phyloP scores from a whole-genome alignment of 2,329 filamentous ascomycete genomes.

The Thyridium curvatum region DNA sequence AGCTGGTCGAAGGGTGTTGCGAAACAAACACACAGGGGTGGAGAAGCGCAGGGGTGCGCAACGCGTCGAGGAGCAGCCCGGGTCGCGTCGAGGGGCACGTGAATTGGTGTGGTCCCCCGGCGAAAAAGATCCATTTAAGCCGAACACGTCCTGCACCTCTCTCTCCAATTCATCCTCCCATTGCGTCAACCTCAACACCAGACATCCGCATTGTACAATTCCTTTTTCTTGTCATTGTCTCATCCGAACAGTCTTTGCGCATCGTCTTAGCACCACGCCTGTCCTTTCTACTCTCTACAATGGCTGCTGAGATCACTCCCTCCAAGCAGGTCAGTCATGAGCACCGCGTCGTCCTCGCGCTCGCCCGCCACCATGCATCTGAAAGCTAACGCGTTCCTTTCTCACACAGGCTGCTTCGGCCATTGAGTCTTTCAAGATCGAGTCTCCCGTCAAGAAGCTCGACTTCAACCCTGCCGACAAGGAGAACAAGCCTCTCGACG shows the following conservation, averaged over 20 bases:
- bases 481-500: conserved; percentile 63
- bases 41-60: too few species aligned
- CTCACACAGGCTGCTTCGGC: conserved; percentile 68
- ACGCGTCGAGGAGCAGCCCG: too few species aligned
- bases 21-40: too few species aligned
- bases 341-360: conserved; percentile 6
- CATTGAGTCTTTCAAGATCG: conserved; percentile 86
- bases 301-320: conserved; percentile 53
- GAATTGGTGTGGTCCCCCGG: too few species aligned
- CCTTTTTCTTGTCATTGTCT: conserved; percentile 7
- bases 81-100: too few species aligned
- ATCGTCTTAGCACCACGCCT: conserved; percentile 28
- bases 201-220: neutral
- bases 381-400: conserved; percentile 22
- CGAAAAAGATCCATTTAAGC: too few species aligned
- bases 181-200: too few species aligned
- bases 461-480: conserved; percentile 70
- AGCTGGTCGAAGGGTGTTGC: too few species aligned
- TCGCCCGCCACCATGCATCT: neutral
- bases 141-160: too few species aligned
- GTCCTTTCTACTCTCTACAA: conserved; percentile 36
- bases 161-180: too few species aligned
- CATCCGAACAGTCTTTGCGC: conserved; percentile 39
- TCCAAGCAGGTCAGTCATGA: conserved; percentile 23
- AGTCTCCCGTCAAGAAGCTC: conserved; percentile 87